Evolutionary conservation across 1,139 yeast genomes (phyloP).

Genomic region (Sugiyamaella novakii): DNA sequence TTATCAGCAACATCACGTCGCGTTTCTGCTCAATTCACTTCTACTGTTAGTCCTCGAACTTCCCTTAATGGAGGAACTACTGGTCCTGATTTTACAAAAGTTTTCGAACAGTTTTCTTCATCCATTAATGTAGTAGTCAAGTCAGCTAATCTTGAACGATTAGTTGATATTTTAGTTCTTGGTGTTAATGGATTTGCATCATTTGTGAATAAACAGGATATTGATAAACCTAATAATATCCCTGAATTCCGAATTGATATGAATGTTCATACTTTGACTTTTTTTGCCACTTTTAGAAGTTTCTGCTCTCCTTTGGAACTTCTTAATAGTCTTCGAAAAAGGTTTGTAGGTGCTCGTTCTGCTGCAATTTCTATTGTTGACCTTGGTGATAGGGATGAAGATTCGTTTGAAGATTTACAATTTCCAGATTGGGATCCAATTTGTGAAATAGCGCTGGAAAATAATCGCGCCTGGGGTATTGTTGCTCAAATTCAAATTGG

Average conservation of each 20-base stretch:
- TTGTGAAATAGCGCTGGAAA: slow-evolving; percentile 39
- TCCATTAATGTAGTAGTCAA: slow-evolving; percentile 53
- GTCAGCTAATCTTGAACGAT: slow-evolving; percentile 61
- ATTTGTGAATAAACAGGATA: slow-evolving; percentile 48
- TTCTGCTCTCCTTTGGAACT: slow-evolving; percentile 58
- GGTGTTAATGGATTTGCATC: slow-evolving; percentile 62
- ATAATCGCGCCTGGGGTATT: slow-evolving; percentile 54
- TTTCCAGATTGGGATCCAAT: slow-evolving; percentile 50
- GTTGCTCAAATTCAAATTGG: slow-evolving; percentile 78
- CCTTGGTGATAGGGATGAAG: slow-evolving; percentile 16
- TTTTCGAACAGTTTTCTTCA: slow-evolving; percentile 11
- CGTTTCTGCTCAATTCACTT: slow-evolving; percentile 36
- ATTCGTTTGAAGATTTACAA: slow-evolving; percentile 12
- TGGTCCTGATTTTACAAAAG: slow-evolving; percentile 20
- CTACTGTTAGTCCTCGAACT: slow-evolving; percentile 21
- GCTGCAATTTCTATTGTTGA: slow-evolving; percentile 56
- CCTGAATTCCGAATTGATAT: slow-evolving; percentile 55
- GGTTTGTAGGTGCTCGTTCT: slow-evolving; percentile 61
- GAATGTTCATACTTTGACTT: slow-evolving; percentile 60
- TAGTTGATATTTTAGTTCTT: slow-evolving; percentile 62
- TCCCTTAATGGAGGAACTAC: slow-evolving; percentile 19
- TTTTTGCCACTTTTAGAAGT: slow-evolving; percentile 65
- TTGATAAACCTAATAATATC: slow-evolving; percentile 31
- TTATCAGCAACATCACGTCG: slow-evolving; percentile 43
- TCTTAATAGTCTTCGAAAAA: slow-evolving; percentile 51